phyloP scores from a whole-genome alignment of 495 filamentous ascomycete genomes.

The Penicillium cosmopolitanum region DNA sequence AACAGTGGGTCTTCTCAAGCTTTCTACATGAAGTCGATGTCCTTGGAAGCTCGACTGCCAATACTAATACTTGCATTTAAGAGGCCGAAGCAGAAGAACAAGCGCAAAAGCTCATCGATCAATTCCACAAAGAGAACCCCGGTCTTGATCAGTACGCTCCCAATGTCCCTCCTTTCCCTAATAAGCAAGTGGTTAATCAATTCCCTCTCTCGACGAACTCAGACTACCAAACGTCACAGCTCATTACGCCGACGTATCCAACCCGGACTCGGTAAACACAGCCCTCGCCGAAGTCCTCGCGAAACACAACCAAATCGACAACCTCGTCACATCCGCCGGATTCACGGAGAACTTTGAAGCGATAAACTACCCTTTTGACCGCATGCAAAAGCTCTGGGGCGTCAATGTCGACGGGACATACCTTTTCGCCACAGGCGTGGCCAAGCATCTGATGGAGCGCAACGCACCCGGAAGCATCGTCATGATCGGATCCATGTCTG shows the following conservation, averaged over 20 bases:
- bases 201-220: neutral
- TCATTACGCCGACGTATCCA: conserved; percentile 64
- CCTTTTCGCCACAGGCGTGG: conserved; percentile 80
- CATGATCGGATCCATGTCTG: neutral
- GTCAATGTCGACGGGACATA: conserved; percentile 97
- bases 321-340: conserved; percentile 91
- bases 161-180: neutral
- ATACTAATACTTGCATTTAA: conserved; percentile 30
- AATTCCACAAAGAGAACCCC: conserved; percentile 78
- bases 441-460: conserved; percentile 85
- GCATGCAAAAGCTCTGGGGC: conserved; percentile 88
- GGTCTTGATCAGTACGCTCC: conserved; percentile 64
- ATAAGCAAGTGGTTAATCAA: neutral
- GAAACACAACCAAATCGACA: conserved; percentile 81
- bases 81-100: conserved; percentile 83
- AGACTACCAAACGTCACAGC: conserved; percentile 83
- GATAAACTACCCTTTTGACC: conserved; percentile 82
- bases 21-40: no score
- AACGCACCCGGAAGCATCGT: conserved; percentile 81
- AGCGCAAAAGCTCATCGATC: conserved; percentile 69
- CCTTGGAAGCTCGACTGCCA: no score
- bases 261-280: conserved; percentile 61
- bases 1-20: no score
- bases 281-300: conserved; percentile 70
- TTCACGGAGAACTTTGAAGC: conserved; percentile 96